Percentiles rank a stretch among this genome's conserved stretches.
phyloP scores from a whole-genome alignment of 495 filamentous ascomycete species.

The Lepraria neglecta region DNA sequence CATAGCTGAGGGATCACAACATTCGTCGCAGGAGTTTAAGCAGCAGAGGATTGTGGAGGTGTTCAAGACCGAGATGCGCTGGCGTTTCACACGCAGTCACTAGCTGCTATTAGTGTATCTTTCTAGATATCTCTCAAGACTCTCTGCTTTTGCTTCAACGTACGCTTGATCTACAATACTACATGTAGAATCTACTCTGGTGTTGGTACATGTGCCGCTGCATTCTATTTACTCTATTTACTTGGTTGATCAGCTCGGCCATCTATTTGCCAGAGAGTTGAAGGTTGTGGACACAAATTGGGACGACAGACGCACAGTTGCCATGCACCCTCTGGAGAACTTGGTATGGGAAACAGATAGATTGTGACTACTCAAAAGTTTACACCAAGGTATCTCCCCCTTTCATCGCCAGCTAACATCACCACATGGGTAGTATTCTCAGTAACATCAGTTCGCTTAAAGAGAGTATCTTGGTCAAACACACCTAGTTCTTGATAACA shows the following conservation, averaged over 20 bases:
- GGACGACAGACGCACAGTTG: no score
- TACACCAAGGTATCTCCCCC: neutral
- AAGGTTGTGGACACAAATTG: no score
- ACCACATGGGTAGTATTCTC: neutral
- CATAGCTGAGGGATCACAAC: neutral
- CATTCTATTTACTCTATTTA: no score
- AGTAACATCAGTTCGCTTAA: neutral
- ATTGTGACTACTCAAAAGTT: neutral
- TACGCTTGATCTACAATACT: no score
- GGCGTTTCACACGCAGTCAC: neutral
- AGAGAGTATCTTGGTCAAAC: neutral
- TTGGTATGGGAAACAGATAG: neutral
- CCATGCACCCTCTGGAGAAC: neutral
- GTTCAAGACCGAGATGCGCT: neutral
- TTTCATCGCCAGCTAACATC: neutral
- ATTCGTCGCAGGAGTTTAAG: neutral
- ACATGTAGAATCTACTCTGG: no score
- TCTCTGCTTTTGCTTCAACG: no score
- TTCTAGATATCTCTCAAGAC: no score
- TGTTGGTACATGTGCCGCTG: no score
- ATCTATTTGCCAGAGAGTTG: no score
- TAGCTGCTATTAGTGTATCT: neutral
- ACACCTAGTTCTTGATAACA: constrained; percentile 13
- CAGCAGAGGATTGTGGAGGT: neutral
- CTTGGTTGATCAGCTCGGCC: no score